phyloP scores from a whole-genome alignment of 305 asterid genomes.

The Ilex paraguariensis region DNA sequence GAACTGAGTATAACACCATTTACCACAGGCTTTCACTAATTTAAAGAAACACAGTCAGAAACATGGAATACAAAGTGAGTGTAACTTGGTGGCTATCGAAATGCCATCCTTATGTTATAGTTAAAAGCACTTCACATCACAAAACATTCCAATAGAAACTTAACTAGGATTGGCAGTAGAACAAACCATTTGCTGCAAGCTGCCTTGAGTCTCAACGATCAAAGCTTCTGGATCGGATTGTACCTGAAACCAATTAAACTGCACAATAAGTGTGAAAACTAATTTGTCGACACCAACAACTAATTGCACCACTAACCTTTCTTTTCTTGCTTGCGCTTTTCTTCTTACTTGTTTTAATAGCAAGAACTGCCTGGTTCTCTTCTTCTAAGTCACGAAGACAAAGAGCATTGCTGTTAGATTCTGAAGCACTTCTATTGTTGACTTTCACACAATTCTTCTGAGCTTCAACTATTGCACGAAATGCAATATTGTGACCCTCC shows the following conservation, averaged over 20 bases:
- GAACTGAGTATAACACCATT: no score
- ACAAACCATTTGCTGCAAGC: no score
- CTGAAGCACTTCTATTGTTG: constrained; percentile 57
- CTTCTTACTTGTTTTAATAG: constrained; percentile 54
- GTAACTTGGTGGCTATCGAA: no score
- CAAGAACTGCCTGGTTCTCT: constrained; percentile 41
- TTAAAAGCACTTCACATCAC: no score
- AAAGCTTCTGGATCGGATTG: constrained; percentile 60
- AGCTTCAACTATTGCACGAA: no score
- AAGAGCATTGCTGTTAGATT: constrained; percentile 40
- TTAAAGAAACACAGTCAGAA: no score
- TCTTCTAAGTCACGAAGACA: constrained; percentile 57
- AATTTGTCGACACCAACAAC: neutral
- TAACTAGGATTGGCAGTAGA: no score
- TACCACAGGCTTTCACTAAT: no score
- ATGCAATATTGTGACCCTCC: no score
- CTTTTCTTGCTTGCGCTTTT: constrained; percentile 64
- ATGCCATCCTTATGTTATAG: no score
- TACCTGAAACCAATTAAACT: constrained; percentile 32
- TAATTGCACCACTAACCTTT: constrained; percentile 46
- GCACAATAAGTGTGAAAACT: constrained; percentile 8
- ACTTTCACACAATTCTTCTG: neutral
- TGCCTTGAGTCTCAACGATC: constrained; percentile 44
- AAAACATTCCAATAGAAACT: no score
- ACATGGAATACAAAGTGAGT: no score